Evolutionary conservation across 805 yeast genomes (phyloP), one percentile per base, ranked within the genome.

Genomic region (Candida corydali): DNA sequence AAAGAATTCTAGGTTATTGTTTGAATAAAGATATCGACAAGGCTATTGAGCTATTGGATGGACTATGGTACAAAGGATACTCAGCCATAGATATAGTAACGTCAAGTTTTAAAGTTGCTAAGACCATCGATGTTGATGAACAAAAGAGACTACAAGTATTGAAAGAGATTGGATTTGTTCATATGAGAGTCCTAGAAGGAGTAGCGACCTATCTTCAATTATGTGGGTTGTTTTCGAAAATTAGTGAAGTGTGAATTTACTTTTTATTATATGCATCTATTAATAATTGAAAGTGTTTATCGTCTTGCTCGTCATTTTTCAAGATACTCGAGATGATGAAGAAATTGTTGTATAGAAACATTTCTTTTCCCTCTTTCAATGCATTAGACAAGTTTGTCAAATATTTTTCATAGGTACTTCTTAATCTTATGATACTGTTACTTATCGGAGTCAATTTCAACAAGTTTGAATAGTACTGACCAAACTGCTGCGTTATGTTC

Each of bases 171-270:
- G 98, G 98, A 4, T 78, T 84, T 44, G 77, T 87, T 1, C 98
- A 93, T 55, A 82, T 93, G 89, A 69, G 96, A 43, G 81, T 93
- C 2, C 65, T 93, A 33, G 98, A 93, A 60, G 98, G 98, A 44
- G 95, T 93, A 3, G 78, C 87, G 8, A 80, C 95, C 0, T 83
- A 83, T 55, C 63, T 93, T 41, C 98, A 93, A 54, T 61, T 93
- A 43, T 81, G 87, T 34, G 94, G 96, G 5, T 69, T 93, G 65
- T 62, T 87, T 31, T 82, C 95, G 15, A 81, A 70, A 49, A 58
- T 75, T 17, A 57, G 68, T 42, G 64, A 64, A 14, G 34, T 57
- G 26, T 37, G 26, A 18, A 15, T 6, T 20, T 9, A 20, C 9
- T 20, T 20, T 40, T 26, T 59, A 44, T 26, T 59, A 44, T 65